These are phyloP conservation scores for Pseudonitzschia delicatissima DNA, from an alignment of 108 stramenopile genomes.

Conservation along the genomic window DNA sequence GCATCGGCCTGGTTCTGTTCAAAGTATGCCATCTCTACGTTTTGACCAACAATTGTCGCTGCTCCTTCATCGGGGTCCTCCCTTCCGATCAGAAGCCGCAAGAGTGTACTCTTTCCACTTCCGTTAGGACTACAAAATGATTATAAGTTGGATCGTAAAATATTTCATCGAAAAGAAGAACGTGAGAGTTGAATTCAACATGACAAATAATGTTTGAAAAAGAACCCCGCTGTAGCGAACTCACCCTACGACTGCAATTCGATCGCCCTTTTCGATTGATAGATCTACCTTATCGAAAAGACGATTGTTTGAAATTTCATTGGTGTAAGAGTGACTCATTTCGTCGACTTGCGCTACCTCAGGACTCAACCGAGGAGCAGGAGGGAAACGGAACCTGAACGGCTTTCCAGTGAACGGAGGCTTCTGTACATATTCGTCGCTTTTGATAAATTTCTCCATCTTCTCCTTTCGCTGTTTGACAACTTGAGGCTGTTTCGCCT, in stretches of 20 bases:
- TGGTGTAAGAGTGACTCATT: slow-evolving; percentile 80
- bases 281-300: slow-evolving; percentile 87
- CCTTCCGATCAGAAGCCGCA: slow-evolving; percentile 80
- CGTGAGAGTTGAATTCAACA: neutral
- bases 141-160: neutral
- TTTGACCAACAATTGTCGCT: slow-evolving; percentile 65
- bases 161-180: no score
- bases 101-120: slow-evolving; percentile 82
- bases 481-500: slow-evolving; percentile 82
- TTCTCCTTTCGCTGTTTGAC: slow-evolving; percentile 76
- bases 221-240: no score
- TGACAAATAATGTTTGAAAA: neutral
- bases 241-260: slow-evolving; percentile 89
- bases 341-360: slow-evolving; percentile 76
- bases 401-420: slow-evolving; percentile 91
- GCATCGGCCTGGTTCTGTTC: slow-evolving; percentile 97
- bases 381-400: slow-evolving; percentile 94
- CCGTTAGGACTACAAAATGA: slow-evolving; percentile 24
- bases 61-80: slow-evolving; percentile 76
- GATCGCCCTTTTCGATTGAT: slow-evolving; percentile 82
- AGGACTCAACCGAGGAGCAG: slow-evolving; percentile 88
- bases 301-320: slow-evolving; percentile 64
- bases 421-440: slow-evolving; percentile 90
- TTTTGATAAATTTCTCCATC: slow-evolving; percentile 76
- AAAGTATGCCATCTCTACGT: slow-evolving; percentile 87